Conservation (phyloP, 2,329 filamentous ascomycete species). For the Fusarium luffae region DNA sequence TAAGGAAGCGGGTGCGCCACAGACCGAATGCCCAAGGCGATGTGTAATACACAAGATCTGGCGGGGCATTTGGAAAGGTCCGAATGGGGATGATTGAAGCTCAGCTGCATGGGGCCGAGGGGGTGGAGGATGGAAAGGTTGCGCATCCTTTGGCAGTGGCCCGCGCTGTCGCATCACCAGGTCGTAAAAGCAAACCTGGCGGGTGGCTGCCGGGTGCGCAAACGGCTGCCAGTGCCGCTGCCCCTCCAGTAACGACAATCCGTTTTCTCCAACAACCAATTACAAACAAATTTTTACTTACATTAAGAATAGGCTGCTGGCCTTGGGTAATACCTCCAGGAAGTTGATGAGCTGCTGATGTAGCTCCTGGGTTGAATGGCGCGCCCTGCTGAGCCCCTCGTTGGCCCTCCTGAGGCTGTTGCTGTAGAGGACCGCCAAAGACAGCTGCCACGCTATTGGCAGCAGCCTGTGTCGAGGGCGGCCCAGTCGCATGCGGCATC, state of each 20-base stretch:
- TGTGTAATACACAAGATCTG: conserved; percentile 4
- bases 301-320: conserved; percentile 62
- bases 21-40: conserved; percentile 1
- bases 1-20: neutral
- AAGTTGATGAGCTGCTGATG: conserved; percentile 52
- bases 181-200: conserved; percentile 26
- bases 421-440: conserved; percentile 76
- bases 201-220: conserved; percentile 25
- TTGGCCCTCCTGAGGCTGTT: conserved; percentile 72
- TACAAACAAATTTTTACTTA: conserved; percentile 51
- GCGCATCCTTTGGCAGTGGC: conserved; percentile 28
- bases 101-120: neutral
- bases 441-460: conserved; percentile 70
- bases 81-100: conserved; percentile 8
- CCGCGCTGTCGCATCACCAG: conserved; percentile 25
- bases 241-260: conserved; percentile 11
- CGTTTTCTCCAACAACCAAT: conserved; percentile 5
- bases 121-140: neutral
- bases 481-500: conserved; percentile 61
- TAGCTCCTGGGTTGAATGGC: conserved; percentile 61
- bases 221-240: neutral
- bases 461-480: conserved; percentile 65
- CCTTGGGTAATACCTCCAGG: conserved; percentile 55
- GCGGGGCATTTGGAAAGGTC: neutral
- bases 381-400: conserved; percentile 58